Conservation (phyloP, 2,329 filamentous ascomycete species). For the Calonectria pteridis region DNA sequence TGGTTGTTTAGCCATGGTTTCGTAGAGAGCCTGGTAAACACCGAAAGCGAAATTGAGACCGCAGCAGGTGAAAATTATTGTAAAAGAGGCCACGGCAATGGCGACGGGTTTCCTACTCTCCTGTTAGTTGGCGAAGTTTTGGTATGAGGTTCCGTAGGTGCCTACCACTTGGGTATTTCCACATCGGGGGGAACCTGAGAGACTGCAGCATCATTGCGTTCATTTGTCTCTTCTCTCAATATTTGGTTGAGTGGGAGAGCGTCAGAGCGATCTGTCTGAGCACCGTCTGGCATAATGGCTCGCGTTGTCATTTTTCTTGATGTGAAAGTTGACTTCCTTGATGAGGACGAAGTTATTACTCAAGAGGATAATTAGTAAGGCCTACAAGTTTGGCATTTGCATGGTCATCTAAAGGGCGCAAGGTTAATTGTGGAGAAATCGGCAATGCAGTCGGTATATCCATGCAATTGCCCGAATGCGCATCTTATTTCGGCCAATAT, state of each 20-base stretch:
- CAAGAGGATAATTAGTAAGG: not conserved
- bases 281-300: not conserved
- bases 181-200: not conserved
- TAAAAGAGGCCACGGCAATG: conserved; percentile 5
- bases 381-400: too few species aligned
- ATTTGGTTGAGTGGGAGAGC: not conserved
- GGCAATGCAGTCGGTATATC: conserved; percentile 5
- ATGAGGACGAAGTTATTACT: not conserved
- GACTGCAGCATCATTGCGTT: not conserved
- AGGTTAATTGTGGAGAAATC: conserved; percentile 47
- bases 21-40: conserved; percentile 23
- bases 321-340: not conserved
- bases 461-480: not conserved
- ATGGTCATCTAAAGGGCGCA: not conserved
- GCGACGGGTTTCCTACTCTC: not conserved
- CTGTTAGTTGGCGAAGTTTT: not conserved
- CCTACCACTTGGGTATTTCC: not conserved
- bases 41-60: conserved; percentile 26
- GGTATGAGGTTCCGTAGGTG: not conserved
- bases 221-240: not conserved
- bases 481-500: not conserved
- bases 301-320: not conserved
- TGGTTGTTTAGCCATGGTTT: conserved; percentile 11
- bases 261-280: not conserved
- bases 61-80: conserved; percentile 19